Percentiles rank a stretch among this genome's conserved stretches.
Conservation (phyloP, 345 rosid genomes). For the Salix exigua region DNA sequence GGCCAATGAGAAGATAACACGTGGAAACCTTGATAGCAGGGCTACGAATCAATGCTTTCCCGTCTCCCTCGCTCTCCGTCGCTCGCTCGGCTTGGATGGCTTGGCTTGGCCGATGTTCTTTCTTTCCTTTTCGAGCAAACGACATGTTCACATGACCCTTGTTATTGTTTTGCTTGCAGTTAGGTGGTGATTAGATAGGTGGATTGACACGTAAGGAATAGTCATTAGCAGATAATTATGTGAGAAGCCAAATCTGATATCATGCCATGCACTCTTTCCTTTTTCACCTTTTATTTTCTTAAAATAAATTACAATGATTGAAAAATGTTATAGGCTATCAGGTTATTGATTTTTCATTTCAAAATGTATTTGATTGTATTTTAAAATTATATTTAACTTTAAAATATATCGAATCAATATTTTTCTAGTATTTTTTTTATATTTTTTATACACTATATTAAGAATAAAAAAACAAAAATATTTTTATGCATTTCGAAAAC, state of each 20-base stretch:
- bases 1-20: slow-evolving; percentile 3
- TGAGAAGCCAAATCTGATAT: not conserved
- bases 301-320: too few relatives aligned
- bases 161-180: not conserved
- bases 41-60: slow-evolving; percentile 22
- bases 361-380: too few relatives aligned
- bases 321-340: too few relatives aligned
- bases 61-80: not conserved
- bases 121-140: not conserved
- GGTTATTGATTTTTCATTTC: too few relatives aligned
- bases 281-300: not conserved
- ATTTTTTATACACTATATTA: too few relatives aligned
- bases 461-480: too few relatives aligned
- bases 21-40: not conserved
- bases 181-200: slow-evolving; percentile 3
- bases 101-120: slow-evolving; percentile 1
- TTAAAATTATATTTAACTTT: too few relatives aligned
- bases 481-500: too few relatives aligned
- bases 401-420: too few relatives aligned
- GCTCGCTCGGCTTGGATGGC: slow-evolving; percentile 1
- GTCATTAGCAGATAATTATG: not conserved
- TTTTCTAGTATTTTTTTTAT: too few relatives aligned
- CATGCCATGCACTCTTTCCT: not conserved
- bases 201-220: slow-evolving; percentile 4
- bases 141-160: not conserved